These are phyloP conservation scores for Hyaloscypha bicolor DNA, from an alignment of 495 filamentous ascomycete genomes.

Conservation along the genomic window DNA sequence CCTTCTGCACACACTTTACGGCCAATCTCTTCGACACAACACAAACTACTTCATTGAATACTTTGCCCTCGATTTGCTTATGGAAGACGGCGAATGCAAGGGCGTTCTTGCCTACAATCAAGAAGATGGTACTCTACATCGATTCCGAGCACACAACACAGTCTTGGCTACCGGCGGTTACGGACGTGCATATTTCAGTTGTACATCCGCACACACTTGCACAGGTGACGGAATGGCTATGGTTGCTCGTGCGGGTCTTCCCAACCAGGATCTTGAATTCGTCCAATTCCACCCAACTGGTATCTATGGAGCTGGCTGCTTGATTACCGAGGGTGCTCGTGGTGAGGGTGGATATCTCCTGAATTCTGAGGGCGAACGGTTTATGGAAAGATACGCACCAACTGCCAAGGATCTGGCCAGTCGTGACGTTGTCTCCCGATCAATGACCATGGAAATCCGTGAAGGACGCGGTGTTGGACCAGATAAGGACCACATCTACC, in stretches of 20 bases:
- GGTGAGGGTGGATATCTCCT: slow-evolving; percentile 98
- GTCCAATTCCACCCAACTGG: slow-evolving; percentile 99
- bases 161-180: slow-evolving; percentile 96
- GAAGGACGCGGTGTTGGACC: slow-evolving; percentile 94
- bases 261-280: slow-evolving; percentile 99
- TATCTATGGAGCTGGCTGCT: slow-evolving; percentile 97
- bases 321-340: slow-evolving; percentile 98
- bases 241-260: slow-evolving; percentile 95
- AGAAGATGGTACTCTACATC: slow-evolving; percentile 95
- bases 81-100: slow-evolving; percentile 94
- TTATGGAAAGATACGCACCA: slow-evolving; percentile 98
- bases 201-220: slow-evolving; percentile 96
- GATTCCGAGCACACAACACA: slow-evolving; percentile 94
- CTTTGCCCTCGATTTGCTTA: slow-evolving; percentile 93
- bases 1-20: slow-evolving; percentile 95
- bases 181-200: slow-evolving; percentile 95
- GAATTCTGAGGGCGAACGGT: slow-evolving; percentile 95
- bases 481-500: slow-evolving; percentile 97
- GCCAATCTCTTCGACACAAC: slow-evolving; percentile 94
- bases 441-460: slow-evolving; percentile 96
- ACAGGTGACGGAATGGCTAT: slow-evolving; percentile 99
- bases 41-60: slow-evolving; percentile 99
- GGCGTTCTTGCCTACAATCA: slow-evolving; percentile 97
- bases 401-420: slow-evolving; percentile 95
- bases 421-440: slow-evolving; percentile 92